Evolutionary conservation across 805 yeast species (phyloP).

Genomic region (Spathaspora girioi): DNA sequence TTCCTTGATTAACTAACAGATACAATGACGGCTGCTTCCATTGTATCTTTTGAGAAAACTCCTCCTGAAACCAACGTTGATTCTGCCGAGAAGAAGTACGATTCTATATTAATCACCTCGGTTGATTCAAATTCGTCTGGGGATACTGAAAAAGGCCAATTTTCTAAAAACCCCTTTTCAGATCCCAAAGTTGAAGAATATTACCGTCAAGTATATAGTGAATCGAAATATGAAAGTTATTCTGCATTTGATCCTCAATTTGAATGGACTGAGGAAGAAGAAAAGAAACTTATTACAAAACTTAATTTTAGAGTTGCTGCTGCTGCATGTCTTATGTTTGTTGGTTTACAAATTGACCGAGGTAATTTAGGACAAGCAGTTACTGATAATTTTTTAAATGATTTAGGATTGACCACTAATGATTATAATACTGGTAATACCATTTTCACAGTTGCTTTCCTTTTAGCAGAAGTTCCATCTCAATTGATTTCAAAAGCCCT

Average conservation of each 20-base stretch:
- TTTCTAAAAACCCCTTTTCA: slow-evolving; percentile 7
- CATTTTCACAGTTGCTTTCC: slow-evolving; percentile 48
- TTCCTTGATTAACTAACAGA: not conserved
- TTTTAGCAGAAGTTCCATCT: slow-evolving; percentile 60
- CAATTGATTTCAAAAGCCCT: slow-evolving; percentile 58
- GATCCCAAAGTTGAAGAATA: slow-evolving; percentile 8
- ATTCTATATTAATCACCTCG: not conserved
- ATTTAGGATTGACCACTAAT: slow-evolving; percentile 50
- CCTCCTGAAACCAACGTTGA: not conserved
- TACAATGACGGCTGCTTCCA: not conserved
- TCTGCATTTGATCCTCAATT: slow-evolving; percentile 55
- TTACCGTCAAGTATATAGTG: slow-evolving; percentile 12
- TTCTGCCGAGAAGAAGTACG: not conserved
- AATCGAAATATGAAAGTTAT: slow-evolving; percentile 49
- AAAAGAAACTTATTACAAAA: slow-evolving; percentile 45
- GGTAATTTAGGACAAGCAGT: slow-evolving; percentile 56
- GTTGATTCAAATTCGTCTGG: slow-evolving; percentile 1
- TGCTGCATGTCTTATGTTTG: slow-evolving; percentile 58
- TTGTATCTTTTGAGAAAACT: not conserved
- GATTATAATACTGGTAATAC: slow-evolving; percentile 60
- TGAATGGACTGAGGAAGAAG: slow-evolving; percentile 53
- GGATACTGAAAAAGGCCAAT: not conserved
- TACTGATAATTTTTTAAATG: slow-evolving; percentile 52
- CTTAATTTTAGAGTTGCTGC: slow-evolving; percentile 54
- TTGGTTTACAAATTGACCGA: slow-evolving; percentile 57